Conservation (phyloP, 2,329 filamentous ascomycete species). For the Fusarium oligoseptatum region DNA sequence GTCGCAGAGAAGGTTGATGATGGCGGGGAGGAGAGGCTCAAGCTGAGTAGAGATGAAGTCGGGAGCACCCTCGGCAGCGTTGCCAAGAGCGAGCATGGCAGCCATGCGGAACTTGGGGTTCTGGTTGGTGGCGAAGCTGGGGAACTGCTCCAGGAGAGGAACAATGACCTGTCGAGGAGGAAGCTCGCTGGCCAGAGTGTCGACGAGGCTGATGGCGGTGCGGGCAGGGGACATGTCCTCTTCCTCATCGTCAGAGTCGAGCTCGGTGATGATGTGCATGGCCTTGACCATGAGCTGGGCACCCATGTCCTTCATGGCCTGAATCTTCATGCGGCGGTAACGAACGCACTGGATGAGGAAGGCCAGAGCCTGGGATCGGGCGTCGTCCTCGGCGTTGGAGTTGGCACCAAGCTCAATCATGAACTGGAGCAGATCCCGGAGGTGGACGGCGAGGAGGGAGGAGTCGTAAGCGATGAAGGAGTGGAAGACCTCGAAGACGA, state of each 20-base stretch:
- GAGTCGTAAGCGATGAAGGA: constrained; percentile 92
- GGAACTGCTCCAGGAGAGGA: constrained; percentile 88
- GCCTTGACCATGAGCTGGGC: constrained; percentile 89
- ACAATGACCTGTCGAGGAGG: constrained; percentile 95
- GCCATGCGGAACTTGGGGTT: constrained; percentile 88
- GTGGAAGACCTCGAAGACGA: constrained; percentile 97
- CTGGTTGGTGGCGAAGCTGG: constrained; percentile 80
- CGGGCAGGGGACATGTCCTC: constrained; percentile 86
- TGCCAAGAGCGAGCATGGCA: constrained; percentile 90
- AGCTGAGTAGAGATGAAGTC: constrained; percentile 98
- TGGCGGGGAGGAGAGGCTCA: constrained; percentile 84
- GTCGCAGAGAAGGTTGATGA: constrained; percentile 87
- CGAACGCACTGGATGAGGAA: constrained; percentile 94
- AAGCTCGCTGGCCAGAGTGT: constrained; percentile 88
- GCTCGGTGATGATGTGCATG: constrained; percentile 90
- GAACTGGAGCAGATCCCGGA: constrained; percentile 91
- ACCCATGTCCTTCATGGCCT: constrained; percentile 86
- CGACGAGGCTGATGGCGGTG: constrained; percentile 87
- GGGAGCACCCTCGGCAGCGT: constrained; percentile 95
- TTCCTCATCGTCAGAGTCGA: constrained; percentile 82
- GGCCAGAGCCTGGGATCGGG: constrained; percentile 88
- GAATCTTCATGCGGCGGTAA: constrained; percentile 95
- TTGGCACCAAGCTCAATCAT: constrained; percentile 91
- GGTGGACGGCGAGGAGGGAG: constrained; percentile 84
- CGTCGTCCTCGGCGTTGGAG: constrained; percentile 83